Percentiles rank a stretch among this genome's conserved stretches.
These are phyloP conservation scores for Globisporangium nunn DNA, from an alignment of 352 stramenopile species.

Conservation along the genomic window DNA sequence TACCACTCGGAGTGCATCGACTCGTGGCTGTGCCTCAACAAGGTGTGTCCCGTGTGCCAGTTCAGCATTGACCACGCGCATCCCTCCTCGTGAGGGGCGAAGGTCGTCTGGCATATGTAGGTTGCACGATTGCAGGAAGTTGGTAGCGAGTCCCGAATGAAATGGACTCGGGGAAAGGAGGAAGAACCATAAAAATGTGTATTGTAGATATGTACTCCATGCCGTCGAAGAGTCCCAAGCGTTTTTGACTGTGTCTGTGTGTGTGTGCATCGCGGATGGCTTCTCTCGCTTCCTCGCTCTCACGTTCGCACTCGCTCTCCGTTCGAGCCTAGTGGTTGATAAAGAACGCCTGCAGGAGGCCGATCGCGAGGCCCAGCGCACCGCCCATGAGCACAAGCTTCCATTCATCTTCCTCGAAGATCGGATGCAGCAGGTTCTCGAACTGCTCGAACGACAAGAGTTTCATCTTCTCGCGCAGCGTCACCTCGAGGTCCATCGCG, in stretches of 20 bases:
- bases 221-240: slow-evolving; percentile 2
- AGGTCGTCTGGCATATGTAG: background rate
- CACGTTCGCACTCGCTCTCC: background rate
- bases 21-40: slow-evolving; percentile 89
- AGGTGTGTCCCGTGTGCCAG: slow-evolving; percentile 87
- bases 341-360: slow-evolving; percentile 88
- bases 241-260: background rate
- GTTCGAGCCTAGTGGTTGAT: slow-evolving; percentile 56
- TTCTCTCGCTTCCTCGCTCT: background rate
- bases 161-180: slow-evolving; percentile 4
- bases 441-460: slow-evolving; percentile 86
- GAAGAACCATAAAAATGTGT: slow-evolving; percentile 17
- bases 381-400: slow-evolving; percentile 96
- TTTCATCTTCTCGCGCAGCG: slow-evolving; percentile 91
- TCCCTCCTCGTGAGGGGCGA: slow-evolving; percentile 1
- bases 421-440: slow-evolving; percentile 94
- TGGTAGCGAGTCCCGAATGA: background rate
- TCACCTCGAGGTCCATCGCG: slow-evolving; percentile 89
- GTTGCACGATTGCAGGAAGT: background rate
- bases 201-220: slow-evolving; percentile 48
- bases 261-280: background rate
- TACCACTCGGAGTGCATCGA: slow-evolving; percentile 93
- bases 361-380: slow-evolving; percentile 88
- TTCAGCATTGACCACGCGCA: slow-evolving; percentile 63
- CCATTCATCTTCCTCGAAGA: slow-evolving; percentile 99